Conservation (phyloP, 768 basidiomycete genomes). For the Podaxis rugospora region DNA sequence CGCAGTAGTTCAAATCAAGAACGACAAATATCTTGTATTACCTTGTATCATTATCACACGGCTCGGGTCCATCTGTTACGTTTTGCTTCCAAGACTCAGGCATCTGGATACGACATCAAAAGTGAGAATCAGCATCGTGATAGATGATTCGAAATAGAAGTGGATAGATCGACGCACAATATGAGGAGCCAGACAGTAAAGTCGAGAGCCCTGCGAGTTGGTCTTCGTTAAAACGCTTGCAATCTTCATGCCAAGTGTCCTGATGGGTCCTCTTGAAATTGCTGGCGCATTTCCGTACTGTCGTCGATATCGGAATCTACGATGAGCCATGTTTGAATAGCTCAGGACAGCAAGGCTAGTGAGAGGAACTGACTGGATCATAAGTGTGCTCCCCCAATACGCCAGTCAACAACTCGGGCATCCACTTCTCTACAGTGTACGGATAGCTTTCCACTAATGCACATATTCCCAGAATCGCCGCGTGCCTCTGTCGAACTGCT, state of each 20-base stretch:
- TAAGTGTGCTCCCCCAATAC: slow-evolving; percentile 80
- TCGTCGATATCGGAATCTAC: slow-evolving; percentile 79
- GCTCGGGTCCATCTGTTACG: background rate
- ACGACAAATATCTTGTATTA: background rate
- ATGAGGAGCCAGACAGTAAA: slow-evolving; percentile 81
- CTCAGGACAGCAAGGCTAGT: slow-evolving; percentile 6
- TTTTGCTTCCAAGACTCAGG: background rate
- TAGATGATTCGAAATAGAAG: background rate
- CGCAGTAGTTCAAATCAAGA: background rate
- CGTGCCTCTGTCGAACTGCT: slow-evolving; percentile 76
- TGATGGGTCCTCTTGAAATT: slow-evolving; percentile 81
- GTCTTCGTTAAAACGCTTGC: slow-evolving; percentile 80
- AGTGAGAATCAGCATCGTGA: background rate
- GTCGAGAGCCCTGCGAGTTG: slow-evolving; percentile 79
- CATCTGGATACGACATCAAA: background rate
- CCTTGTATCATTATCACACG: background rate
- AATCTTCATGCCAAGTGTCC: slow-evolving; percentile 90
- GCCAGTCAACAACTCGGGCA: slow-evolving; percentile 79
- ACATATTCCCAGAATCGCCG: slow-evolving; percentile 91
- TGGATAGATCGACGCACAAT: slow-evolving; percentile 45
- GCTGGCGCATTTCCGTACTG: slow-evolving; percentile 75
- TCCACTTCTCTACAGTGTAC: slow-evolving; percentile 93
- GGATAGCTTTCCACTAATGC: slow-evolving; percentile 93
- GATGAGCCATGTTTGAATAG: slow-evolving; percentile 10
- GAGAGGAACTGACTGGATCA: slow-evolving; percentile 56